Evolutionary conservation across 2,329 filamentous ascomycete species (phyloP).

Genomic region (Claviceps sp.): DNA sequence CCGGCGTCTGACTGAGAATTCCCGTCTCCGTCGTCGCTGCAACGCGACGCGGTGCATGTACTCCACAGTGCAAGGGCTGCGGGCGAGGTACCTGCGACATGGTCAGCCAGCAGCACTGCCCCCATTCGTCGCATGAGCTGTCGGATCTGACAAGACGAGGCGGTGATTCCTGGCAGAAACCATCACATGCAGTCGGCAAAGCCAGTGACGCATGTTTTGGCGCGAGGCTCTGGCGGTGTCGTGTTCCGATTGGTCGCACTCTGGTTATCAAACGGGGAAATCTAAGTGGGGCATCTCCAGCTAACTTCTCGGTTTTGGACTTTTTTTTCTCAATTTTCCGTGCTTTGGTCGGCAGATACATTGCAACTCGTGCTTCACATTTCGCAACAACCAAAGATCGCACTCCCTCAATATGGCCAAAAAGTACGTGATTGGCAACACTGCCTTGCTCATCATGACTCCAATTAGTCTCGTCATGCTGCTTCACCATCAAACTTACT

Average conservation of each 20-base stretch:
- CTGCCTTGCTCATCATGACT: not conserved
- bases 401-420: slow-evolving; percentile 10
- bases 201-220: slow-evolving; percentile 21
- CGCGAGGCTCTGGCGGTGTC: slow-evolving; percentile 9
- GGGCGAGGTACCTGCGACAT: not conserved
- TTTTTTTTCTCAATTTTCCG: not conserved
- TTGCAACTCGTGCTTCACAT: not conserved
- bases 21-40: slow-evolving; percentile 5
- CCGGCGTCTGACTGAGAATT: slow-evolving; percentile 6
- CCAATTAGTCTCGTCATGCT: not conserved
- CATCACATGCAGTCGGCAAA: slow-evolving; percentile 10
- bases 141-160: slow-evolving; percentile 7
- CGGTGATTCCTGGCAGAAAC: slow-evolving; percentile 20
- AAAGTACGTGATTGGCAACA: slow-evolving; percentile 8
- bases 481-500: slow-evolving; percentile 8
- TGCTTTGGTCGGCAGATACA: not conserved
- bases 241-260: not conserved
- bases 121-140: not conserved
- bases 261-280: not conserved
- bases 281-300: not conserved
- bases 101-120: not conserved
- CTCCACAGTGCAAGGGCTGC: not conserved
- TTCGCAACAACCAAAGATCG: not conserved
- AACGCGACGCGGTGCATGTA: not conserved
- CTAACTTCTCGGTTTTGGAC: not conserved